phyloP scores from a whole-genome alignment of 2,329 filamentous ascomycete species.

The Calonectria pteridis region DNA sequence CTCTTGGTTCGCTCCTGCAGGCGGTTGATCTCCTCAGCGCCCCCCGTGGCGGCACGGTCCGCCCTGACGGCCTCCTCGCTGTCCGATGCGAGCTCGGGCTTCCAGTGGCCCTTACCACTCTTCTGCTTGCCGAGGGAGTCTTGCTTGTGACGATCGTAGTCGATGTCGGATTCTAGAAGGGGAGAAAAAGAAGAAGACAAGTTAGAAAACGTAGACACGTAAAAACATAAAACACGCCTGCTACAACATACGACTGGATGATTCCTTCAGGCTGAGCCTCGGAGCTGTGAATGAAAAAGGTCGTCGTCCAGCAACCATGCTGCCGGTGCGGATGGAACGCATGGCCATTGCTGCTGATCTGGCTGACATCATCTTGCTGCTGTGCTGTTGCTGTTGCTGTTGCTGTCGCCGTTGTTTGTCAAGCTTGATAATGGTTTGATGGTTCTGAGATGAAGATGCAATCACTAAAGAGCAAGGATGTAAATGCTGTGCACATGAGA shows the following conservation, averaged over 20 bases:
- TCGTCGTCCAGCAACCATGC: constrained; percentile 41
- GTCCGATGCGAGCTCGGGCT: constrained; percentile 80
- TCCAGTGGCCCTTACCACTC: constrained; percentile 79
- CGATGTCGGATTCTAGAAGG: constrained; percentile 49
- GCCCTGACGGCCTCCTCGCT: constrained; percentile 84
- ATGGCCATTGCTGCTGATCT: constrained; percentile 36
- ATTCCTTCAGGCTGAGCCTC: constrained; percentile 52
- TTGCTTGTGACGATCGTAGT: constrained; percentile 70
- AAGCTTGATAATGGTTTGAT: background rate
- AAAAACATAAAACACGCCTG: background rate
- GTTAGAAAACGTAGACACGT: background rate
- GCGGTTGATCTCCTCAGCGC: constrained; percentile 55
- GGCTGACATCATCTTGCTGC: constrained; percentile 40
- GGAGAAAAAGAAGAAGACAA: background rate
- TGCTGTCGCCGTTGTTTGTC: background rate
- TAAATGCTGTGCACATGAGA: background rate
- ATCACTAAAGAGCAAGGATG: background rate
- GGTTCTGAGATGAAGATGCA: background rate
- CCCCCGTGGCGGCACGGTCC: constrained; percentile 60
- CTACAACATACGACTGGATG: constrained; percentile 49
- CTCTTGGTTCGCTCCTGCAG: constrained; percentile 72
- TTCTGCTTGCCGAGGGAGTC: constrained; percentile 76
- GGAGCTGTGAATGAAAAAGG: constrained; percentile 46
- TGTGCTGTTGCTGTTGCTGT: background rate
- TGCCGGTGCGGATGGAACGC: constrained; percentile 36